Evolutionary conservation across 2,329 filamentous ascomycete genomes (phyloP), one percentile per base, ranked within the genome.

Genomic region (Trichoderma sp.): DNA sequence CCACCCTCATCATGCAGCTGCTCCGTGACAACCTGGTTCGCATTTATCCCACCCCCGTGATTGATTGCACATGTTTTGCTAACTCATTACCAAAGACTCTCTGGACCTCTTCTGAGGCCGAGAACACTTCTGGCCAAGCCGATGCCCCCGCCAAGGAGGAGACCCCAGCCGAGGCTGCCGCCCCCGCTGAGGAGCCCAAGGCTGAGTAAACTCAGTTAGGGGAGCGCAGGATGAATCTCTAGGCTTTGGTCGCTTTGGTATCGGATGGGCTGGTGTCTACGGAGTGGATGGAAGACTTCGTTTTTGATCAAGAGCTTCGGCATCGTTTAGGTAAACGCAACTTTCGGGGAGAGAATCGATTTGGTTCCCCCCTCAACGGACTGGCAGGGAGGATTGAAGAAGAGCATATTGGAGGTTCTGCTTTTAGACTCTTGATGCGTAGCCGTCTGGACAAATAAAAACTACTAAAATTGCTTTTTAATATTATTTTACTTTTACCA

Each of bases 101-200:
- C 84, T 98, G 96, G 96, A 98, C 96, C 81, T 98, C 95, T 73
- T 98, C 95, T 77, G 96, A 98, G 90, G 93, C 95, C 75, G 96
- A 98, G 88, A 90, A 93, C 79, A 85, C 83, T 74, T 82, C 83
- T 74, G 82, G 82, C 74, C 85, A 88, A 78, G 82, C 85, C 73
- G 83, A 88, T 73, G 82, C 89, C 73, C 76, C 80, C 28, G 62
- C 69, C 70, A 82, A 83, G 79, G 82, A 83, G 73, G 80, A 82
- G 36, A 83, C 85, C 75, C 84, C 86, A 73, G 85, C 86, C 77
- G 89, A 90, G 79, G 85, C 90, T 73, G 83, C 87, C 73, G 83
- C 87, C 73, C 76, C 85, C 72, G 79, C 85, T 70, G 88, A 90
- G 82, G 93, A 94, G 87, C 83, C 88, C 78, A 94, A 93, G 90